phyloP scores from a whole-genome alignment of 1,284 basidiomycete species.

The Amylostereum areolatum region DNA sequence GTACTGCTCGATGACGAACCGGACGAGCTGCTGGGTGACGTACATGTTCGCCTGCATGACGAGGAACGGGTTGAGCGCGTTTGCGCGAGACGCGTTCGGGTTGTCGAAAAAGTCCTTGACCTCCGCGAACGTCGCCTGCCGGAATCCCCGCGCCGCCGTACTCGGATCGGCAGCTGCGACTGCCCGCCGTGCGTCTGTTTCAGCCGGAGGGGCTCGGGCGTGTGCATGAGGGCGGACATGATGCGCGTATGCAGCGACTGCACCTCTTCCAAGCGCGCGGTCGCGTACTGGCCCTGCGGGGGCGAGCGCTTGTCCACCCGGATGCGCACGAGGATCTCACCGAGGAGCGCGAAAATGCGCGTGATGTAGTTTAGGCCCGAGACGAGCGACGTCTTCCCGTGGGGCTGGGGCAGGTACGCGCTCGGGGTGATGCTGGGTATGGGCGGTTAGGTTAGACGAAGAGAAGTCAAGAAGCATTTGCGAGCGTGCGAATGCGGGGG shows the following conservation, averaged over 20 bases:
- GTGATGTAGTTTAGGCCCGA: conserved; percentile 83
- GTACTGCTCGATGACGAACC: conserved; percentile 86
- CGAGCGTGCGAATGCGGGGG: conserved; percentile 24
- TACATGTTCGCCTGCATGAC: conserved; percentile 87
- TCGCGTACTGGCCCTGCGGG: conserved; percentile 76
- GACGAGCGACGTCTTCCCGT: conserved; percentile 75
- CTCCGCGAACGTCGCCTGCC: conserved; percentile 76
- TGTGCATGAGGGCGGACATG: conserved; percentile 59
- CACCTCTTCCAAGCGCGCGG: conserved; percentile 74
- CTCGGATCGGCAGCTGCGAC: conserved; percentile 47
- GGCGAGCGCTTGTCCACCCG: conserved; percentile 79
- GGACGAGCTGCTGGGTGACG: conserved; percentile 89
- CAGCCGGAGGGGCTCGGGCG: conserved; percentile 64
- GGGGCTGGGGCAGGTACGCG: conserved; percentile 75
- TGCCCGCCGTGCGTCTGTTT: conserved; percentile 46
- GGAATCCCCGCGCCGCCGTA: conserved; percentile 64
- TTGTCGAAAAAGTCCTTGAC: conserved; percentile 87
- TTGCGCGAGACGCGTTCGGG: conserved; percentile 75
- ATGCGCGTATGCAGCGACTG: conserved; percentile 71
- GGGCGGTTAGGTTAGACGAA: neutral
- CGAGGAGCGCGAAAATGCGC: conserved; percentile 76
- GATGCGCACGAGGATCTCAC: conserved; percentile 79
- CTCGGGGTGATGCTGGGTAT: conserved; percentile 66
- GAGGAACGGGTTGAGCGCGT: conserved; percentile 80
- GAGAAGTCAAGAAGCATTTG: conserved; percentile 20